Conservation (phyloP, 1,284 basidiomycete genomes). For the Heterobasidion occidentale region DNA sequence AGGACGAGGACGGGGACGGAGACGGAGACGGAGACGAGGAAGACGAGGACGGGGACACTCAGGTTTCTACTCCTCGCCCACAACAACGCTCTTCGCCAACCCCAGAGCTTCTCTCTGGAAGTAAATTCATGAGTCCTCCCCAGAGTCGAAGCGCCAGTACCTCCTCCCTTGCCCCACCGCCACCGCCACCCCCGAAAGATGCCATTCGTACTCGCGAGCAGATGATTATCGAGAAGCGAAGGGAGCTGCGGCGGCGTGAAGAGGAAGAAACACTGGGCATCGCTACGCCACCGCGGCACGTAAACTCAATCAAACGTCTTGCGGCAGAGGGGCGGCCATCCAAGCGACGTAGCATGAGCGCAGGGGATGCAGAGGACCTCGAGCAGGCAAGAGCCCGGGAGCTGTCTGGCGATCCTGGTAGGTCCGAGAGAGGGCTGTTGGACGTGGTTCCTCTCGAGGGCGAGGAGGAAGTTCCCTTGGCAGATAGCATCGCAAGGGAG, state of each 20-base stretch:
- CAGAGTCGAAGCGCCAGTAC: conserved; percentile 28
- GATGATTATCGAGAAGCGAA: conserved; percentile 63
- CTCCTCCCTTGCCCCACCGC: conserved; percentile 28
- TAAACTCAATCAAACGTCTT: conserved; percentile 20
- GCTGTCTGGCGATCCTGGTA: conserved; percentile 2
- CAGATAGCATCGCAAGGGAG: conserved; percentile 63
- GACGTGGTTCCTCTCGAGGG: conserved; percentile 30
- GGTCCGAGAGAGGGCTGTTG: conserved; percentile 26
- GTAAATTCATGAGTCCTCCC: conserved; percentile 14
- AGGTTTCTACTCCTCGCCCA: not conserved
- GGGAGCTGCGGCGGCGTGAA: conserved; percentile 50
- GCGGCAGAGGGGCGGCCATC: conserved; percentile 36
- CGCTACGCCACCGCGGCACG: conserved; percentile 11
- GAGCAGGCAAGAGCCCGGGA: conserved; percentile 1
- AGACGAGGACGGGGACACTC: not conserved
- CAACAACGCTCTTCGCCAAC: conserved; percentile 2
- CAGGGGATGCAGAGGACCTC: conserved; percentile 52
- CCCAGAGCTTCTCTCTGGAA: conserved; percentile 8
- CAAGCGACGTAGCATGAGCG: conserved; percentile 64
- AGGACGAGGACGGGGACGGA: not conserved
- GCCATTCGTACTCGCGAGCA: conserved; percentile 61
- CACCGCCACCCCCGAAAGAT: conserved; percentile 52
- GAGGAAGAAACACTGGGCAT: conserved; percentile 33
- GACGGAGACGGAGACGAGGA: conserved; percentile 2
- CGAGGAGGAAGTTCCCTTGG: conserved; percentile 42